phyloP scores from a whole-genome alignment of 331 rosid species.

The Quercus phellos region DNA sequence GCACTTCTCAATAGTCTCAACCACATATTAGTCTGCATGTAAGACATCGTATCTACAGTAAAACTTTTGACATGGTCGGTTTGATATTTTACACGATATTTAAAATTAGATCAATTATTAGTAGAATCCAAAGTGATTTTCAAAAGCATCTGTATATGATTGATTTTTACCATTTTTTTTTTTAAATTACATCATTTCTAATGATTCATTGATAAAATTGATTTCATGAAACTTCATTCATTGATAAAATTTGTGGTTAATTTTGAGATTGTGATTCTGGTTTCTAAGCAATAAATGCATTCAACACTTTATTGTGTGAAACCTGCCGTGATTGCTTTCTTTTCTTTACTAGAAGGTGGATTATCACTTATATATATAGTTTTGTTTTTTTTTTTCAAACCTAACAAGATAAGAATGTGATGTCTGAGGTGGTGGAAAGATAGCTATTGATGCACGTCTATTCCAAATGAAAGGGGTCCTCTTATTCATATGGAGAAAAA shows the following conservation, averaged over 20 bases:
- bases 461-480: neutral
- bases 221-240: neutral
- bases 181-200: neutral
- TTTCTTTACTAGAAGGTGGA: too few species aligned
- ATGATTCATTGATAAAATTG: neutral
- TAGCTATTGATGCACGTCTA: neutral
- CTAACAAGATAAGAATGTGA: neutral
- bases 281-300: neutral
- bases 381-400: neutral
- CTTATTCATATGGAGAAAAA: neutral
- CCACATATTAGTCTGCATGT: neutral
- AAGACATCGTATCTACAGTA: neutral
- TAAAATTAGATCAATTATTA: too few species aligned
- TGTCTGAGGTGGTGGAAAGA: neutral
- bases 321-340: too few species aligned
- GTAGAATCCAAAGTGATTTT: too few species aligned
- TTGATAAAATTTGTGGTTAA: too few species aligned
- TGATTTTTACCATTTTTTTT: neutral
- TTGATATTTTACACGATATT: neutral
- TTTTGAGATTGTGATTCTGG: too few species aligned
- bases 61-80: neutral
- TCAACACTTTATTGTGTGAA: neutral
- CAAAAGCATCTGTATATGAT: neutral
- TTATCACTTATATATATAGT: too few species aligned
- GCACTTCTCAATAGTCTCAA: neutral